Evolutionary conservation across 1,139 yeast species (phyloP), one percentile per base, ranked within the genome.

Genomic region (Sugiyamaella grinbergsii): DNA sequence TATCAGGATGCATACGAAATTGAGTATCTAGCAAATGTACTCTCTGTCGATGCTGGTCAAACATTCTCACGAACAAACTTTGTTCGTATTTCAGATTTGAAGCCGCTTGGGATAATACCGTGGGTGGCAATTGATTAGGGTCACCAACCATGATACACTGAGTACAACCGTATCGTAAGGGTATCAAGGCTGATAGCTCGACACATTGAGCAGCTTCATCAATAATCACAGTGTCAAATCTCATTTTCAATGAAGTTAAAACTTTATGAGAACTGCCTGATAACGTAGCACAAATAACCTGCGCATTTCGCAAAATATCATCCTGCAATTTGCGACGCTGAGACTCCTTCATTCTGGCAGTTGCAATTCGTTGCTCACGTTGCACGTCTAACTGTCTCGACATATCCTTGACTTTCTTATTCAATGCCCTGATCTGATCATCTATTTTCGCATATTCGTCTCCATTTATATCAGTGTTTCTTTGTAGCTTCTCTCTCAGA

Each of bases 121-220:
- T 94, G 0, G 99, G 99, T 0, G 98, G 99, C 56, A 94, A 77
- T 71, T 94, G 99, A 65, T 93, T 91, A 2, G 98, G 98, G 73
- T 94, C 99, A 64, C 99, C 99, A 47, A 94, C 99, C 96, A 94
- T 88, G 46, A 94, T 85, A 72, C 98, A 91, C 52, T 83, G 82
- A 56, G 78, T 82, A 62, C 96, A 88, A 1, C 98, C 98, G 66
- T 91, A 94, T 63, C 96, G 77, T 58, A 94, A 74, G 0, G 99
- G 99, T 62, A 93, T 93, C 29, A 94, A 78, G 0, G 96, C 88
- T 8, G 96, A 88, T 41, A 93, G 68, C 65, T 94, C 99, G 42
- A 94, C 93, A 80, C 96, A 86, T 68, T 94, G 99, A 63, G 98
- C 95, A 1, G 98, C 98, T 68, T 94, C 99, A 74, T 94, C 99